Conservation (phyloP, 2,329 filamentous ascomycete species). For the Podosphaera fusca region DNA sequence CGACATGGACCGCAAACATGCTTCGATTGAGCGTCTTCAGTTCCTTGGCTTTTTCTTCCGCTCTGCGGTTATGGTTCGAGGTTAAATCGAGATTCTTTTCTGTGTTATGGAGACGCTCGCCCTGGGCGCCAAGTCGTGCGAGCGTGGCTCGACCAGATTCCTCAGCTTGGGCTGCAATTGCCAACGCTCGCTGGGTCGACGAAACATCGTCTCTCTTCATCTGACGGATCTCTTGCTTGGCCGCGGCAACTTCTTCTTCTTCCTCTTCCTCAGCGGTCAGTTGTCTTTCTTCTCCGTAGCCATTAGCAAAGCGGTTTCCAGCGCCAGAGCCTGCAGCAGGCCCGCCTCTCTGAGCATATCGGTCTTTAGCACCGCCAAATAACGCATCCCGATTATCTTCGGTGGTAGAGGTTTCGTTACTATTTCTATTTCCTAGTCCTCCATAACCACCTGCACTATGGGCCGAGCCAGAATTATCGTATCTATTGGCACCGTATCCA, state of each 20-base stretch:
- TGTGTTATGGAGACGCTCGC: slow-evolving; percentile 59
- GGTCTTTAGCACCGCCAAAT: slow-evolving; percentile 23
- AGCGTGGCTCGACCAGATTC: slow-evolving; percentile 50
- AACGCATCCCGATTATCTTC: slow-evolving; percentile 38
- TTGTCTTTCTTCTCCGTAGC: slow-evolving; percentile 47
- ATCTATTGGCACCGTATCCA: slow-evolving; percentile 8
- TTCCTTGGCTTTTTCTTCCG: slow-evolving; percentile 60
- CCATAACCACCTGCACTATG: slow-evolving; percentile 35
- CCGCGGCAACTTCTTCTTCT: slow-evolving; percentile 46
- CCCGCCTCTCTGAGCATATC: slow-evolving; percentile 12
- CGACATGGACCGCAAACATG: slow-evolving; percentile 73
- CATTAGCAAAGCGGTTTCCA: slow-evolving; percentile 19
- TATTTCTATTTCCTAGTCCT: slow-evolving; percentile 27
- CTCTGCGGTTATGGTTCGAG: slow-evolving; percentile 49
- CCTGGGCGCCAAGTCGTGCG: slow-evolving; percentile 51
- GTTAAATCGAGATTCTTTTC: slow-evolving; percentile 67
- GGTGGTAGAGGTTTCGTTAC: slow-evolving; percentile 18
- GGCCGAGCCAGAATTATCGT: slow-evolving; percentile 16
- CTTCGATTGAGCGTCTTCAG: slow-evolving; percentile 67
- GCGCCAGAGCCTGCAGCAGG: slow-evolving; percentile 7
- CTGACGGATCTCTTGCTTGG: slow-evolving; percentile 51
- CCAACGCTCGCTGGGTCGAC: slow-evolving; percentile 46
- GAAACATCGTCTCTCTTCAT: slow-evolving; percentile 58
- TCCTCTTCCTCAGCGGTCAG: slow-evolving; percentile 58
- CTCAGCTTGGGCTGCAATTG: slow-evolving; percentile 43